Conservation (phyloP, 176 grass and related monocot genomes). For the Tuctoria greenei region DNA sequence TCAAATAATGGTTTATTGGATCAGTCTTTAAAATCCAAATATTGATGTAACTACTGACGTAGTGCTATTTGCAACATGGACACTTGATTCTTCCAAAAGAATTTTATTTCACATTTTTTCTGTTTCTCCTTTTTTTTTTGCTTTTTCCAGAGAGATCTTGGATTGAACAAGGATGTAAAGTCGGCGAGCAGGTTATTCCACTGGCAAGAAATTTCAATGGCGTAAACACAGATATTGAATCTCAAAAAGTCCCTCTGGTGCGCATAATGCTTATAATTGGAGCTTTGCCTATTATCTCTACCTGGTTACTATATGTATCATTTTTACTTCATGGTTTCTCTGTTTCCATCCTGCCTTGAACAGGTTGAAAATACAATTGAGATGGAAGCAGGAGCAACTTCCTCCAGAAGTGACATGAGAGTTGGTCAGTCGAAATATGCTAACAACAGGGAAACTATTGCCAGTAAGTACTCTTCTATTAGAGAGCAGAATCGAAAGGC, state of each 20-base stretch:
- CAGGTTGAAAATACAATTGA: constrained; percentile 65
- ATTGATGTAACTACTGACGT: constrained; percentile 23
- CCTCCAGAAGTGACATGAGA: constrained; percentile 50
- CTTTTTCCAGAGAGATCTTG: constrained; percentile 80
- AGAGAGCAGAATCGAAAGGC: constrained; percentile 66
- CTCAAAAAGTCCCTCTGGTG: constrained; percentile 54
- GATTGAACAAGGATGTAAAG: constrained; percentile 94
- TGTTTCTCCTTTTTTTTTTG: background rate
- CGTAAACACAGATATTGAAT: constrained; percentile 64
- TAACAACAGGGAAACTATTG: constrained; percentile 60
- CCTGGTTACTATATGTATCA: background rate
- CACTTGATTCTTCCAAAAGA: background rate
- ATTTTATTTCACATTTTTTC: background rate
- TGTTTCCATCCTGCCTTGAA: constrained; percentile 9
- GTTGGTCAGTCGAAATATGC: constrained; percentile 54
- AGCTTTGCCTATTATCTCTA: background rate
- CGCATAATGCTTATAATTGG: constrained; percentile 15
- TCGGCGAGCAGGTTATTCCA: constrained; percentile 93
- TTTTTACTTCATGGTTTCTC: constrained; percentile 3
- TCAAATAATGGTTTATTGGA: constrained; percentile 20
- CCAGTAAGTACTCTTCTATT: constrained; percentile 73
- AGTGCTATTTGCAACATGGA: background rate
- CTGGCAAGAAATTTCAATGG: constrained; percentile 96
- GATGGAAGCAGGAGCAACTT: constrained; percentile 49
- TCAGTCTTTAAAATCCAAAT: background rate